Evolutionary conservation across 352 stramenopile genomes (phyloP).

Genomic region (Peronospora belbahrii): DNA sequence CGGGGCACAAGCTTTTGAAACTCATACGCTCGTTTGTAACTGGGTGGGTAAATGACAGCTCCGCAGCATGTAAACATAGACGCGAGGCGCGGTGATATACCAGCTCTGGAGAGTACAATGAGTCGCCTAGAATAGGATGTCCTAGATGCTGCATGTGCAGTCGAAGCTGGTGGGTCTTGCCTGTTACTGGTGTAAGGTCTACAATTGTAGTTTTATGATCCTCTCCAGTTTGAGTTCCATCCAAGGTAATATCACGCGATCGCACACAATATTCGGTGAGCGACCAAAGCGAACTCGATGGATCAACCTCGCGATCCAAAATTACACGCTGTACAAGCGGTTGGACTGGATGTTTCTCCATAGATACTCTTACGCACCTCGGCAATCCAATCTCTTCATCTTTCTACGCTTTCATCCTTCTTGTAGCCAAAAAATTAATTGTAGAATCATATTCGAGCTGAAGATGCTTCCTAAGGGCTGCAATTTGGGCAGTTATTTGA

Average conservation of each 20-base stretch:
- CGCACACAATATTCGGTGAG: constrained; percentile 27
- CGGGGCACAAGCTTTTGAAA: constrained; percentile 25
- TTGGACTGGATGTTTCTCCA: constrained; percentile 42
- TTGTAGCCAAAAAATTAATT: constrained; percentile 23
- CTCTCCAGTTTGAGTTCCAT: not conserved
- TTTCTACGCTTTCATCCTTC: constrained; percentile 9
- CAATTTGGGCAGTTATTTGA: constrained; percentile 20
- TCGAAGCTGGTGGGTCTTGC: constrained; percentile 92
- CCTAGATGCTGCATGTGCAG: constrained; percentile 89
- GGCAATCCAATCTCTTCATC: constrained; percentile 8
- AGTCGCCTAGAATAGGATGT: constrained; percentile 90
- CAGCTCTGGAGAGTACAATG: constrained; percentile 60
- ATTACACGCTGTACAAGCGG: constrained; percentile 50
- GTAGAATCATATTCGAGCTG: constrained; percentile 24
- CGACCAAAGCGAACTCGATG: constrained; percentile 25
- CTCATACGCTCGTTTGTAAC: constrained; percentile 27
- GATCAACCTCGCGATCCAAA: constrained; percentile 13
- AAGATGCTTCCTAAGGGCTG: constrained; percentile 22
- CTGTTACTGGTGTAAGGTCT: constrained; percentile 63
- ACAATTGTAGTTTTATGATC: constrained; percentile 32
- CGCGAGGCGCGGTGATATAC: constrained; percentile 34
- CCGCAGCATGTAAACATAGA: constrained; percentile 43
- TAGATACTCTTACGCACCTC: constrained; percentile 32
- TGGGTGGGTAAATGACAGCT: constrained; percentile 39
- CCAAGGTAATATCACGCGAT: constrained; percentile 4